These are phyloP conservation scores for Penicillium nordicum DNA, from an alignment of 2,329 filamentous ascomycete genomes.

Conservation along the genomic window DNA sequence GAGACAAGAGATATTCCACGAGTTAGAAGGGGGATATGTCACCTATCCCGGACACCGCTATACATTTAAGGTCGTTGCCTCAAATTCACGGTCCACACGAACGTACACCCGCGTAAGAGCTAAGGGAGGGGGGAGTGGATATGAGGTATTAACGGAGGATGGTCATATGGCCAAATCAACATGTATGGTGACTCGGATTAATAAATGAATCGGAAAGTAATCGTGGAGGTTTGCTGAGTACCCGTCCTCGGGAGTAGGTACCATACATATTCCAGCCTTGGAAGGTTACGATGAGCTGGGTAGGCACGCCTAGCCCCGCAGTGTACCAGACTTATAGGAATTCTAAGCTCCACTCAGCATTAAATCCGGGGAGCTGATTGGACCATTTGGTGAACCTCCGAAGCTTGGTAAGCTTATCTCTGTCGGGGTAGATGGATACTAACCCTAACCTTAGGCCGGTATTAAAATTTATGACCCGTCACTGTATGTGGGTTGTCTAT, in stretches of 20 bases:
- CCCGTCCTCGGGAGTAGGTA: no score
- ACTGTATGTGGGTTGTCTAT: no score
- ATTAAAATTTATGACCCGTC: no score
- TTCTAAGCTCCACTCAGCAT: background rate
- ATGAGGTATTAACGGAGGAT: background rate
- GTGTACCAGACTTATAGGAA: background rate
- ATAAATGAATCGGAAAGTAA: background rate
- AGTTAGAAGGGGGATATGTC: background rate
- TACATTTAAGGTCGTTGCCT: background rate
- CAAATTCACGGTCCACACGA: background rate
- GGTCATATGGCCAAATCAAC: background rate
- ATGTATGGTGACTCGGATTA: background rate
- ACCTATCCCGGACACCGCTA: background rate
- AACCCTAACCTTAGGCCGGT: background rate
- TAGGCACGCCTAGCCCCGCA: background rate
- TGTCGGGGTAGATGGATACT: background rate
- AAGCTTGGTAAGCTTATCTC: constrained; percentile 6
- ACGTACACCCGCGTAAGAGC: no score
- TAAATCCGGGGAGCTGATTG: background rate
- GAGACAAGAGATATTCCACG: background rate
- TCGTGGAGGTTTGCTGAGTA: background rate
- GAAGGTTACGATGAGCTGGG: no score
- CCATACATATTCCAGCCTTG: no score
- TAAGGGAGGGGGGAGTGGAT: background rate
- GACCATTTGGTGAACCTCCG: background rate